A percentile compares a stretch with the other conserved stretches of the same genome.
phyloP scores from a whole-genome alignment of 768 basidiomycete genomes.

The Hortiboletus campestris region DNA sequence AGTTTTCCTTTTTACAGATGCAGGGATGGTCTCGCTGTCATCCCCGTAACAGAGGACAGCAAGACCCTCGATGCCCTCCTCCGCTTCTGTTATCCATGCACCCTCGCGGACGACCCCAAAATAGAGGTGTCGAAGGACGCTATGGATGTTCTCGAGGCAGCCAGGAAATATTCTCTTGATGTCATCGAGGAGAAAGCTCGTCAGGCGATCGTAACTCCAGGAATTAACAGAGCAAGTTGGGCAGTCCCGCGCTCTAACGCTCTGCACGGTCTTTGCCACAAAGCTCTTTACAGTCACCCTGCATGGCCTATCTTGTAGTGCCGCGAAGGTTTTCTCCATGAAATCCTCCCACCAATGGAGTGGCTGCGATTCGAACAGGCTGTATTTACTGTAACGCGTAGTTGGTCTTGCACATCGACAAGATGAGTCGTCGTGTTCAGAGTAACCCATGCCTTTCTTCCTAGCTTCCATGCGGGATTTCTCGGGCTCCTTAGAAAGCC shows the following conservation, averaged over 20 bases:
- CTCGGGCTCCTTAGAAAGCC: not conserved
- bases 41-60: too few species aligned
- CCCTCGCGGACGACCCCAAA: too few species aligned
- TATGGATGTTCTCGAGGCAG: too few species aligned
- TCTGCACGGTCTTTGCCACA: not conserved
- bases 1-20: too few species aligned
- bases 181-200: too few species aligned
- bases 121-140: too few species aligned
- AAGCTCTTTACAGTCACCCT: not conserved
- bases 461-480: too few species aligned
- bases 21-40: too few species aligned
- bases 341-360: conserved; percentile 20
- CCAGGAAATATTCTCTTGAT: too few species aligned
- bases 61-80: too few species aligned
- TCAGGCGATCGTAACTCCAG: too few species aligned
- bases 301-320: conserved; percentile 22
- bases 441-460: not conserved
- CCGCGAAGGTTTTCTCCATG: conserved; percentile 10
- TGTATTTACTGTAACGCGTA: not conserved
- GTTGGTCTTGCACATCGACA: not conserved
- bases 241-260: not conserved
- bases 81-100: too few species aligned
- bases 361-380: not conserved
- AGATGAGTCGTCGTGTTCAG: not conserved
- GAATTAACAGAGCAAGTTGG: not conserved